Evolutionary conservation across 2,329 filamentous ascomycete species (phyloP).

Genomic region (Sporothrix mexicana): DNA sequence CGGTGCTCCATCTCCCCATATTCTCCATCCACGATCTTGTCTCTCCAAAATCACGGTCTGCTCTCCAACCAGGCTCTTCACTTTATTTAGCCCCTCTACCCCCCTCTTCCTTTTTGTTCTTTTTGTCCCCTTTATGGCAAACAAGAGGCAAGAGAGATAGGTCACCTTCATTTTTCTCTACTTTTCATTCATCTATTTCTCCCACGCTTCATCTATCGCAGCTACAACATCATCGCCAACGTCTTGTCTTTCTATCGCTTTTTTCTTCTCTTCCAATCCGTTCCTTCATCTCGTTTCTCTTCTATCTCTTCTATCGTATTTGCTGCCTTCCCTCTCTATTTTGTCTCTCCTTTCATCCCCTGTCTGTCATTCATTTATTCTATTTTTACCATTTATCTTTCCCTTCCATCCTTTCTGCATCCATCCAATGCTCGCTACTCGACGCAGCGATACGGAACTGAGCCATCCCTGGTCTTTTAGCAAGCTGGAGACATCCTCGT

Average conservation of each 20-base stretch:
- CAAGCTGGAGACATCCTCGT: conserved; percentile 55
- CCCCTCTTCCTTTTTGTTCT: conserved; percentile 15
- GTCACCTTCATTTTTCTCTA: conserved; percentile 19
- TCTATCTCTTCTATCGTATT: not conserved
- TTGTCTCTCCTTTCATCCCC: not conserved
- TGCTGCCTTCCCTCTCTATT: not conserved
- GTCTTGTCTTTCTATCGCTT: not conserved
- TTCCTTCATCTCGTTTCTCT: not conserved
- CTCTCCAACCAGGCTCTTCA: conserved; percentile 19
- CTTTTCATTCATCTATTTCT: conserved; percentile 22
- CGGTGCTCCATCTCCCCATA: not conserved
- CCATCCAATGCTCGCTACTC: conserved; percentile 60
- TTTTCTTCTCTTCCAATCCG: not conserved
- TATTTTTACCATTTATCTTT: not conserved
- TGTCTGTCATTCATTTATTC: not conserved
- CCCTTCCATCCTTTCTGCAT: not conserved
- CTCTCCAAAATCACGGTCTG: not conserved
- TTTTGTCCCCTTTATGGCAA: conserved; percentile 16
- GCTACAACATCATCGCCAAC: not conserved
- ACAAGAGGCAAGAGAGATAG: conserved; percentile 29
- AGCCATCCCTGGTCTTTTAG: conserved; percentile 58
- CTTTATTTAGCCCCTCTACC: conserved; percentile 30
- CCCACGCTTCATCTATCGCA: not conserved
- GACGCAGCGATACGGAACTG: conserved; percentile 59
- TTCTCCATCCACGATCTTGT: conserved; percentile 7